Evolutionary conservation across 768 basidiomycete genomes (phyloP), one percentile per base, ranked within the genome.

Genomic region (Tricholoma terreum): DNA sequence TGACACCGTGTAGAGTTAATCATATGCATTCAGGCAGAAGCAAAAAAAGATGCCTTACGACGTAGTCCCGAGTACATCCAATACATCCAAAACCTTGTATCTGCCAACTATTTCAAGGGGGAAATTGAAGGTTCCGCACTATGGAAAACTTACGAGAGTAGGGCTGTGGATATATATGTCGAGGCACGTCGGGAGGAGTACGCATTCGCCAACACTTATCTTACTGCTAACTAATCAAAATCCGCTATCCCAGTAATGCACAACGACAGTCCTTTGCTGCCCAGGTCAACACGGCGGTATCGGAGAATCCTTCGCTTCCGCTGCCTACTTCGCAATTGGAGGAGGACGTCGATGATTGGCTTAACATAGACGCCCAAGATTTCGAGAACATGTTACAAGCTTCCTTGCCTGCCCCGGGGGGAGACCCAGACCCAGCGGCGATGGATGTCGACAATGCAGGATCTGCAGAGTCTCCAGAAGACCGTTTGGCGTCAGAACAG

Each of bases 191-290:
- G 79, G 38, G 77, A 81, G 58, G 87, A 91, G 94, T 93, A 73
- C 27, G 90, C 77, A 55, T 58, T 50, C 52, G 9, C 27, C 35
- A 56, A 31, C 42, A 19, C 38, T 31, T 8, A 11, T 22, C 22
- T 48, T 33, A 15, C 31, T 10, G 36, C 22, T 36, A 14, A 50
- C 27, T 50, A 15, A 30, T 21, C 15, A 48, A 48, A 56, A 43
- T 59, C 17, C 35, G 50, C n/a, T 34, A 31, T 33, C 43, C 6
- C 50, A 87, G 84, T 48, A 80, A 85, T 59, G 77, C 82, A 4
- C 79, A 81, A 9, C 80, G 93, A 45, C 83, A 80, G 4, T 87
- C 93, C 0, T 98, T 97, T 66, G 85, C 93, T 3, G 75, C 79
- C 21, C 79, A 81, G 50, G 89, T 93, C 27, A 87, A 89, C 64